A percentile compares a stretch with the other conserved stretches of the same genome.
These are phyloP conservation scores for Salinomyces thailandicus DNA, from an alignment of 2,329 filamentous ascomycete species.

Conservation along the genomic window DNA sequence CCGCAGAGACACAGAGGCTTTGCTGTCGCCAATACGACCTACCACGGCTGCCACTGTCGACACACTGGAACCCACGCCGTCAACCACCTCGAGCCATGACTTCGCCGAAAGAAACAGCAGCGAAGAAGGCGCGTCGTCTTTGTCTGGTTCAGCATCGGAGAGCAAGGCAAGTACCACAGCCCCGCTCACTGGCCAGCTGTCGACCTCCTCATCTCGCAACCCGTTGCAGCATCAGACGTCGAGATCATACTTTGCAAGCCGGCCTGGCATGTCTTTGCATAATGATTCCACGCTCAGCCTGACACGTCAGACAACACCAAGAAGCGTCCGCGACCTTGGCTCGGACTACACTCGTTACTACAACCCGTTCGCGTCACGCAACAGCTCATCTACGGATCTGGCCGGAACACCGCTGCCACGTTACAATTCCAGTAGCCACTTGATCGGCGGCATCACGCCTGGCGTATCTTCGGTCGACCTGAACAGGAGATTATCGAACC, in stretches of 20 bases:
- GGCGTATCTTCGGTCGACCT: conserved; percentile 15
- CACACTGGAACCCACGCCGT: conserved; percentile 8
- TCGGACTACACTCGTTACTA: conserved; percentile 29
- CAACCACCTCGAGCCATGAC: conserved; percentile 10
- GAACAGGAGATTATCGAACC: conserved; percentile 22
- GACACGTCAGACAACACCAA: conserved; percentile 19
- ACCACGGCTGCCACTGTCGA: background rate
- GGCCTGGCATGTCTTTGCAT: conserved; percentile 13
- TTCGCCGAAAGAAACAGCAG: conserved; percentile 10
- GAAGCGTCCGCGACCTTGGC: conserved; percentile 27
- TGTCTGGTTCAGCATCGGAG: conserved; percentile 4
- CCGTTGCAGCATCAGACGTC: conserved; percentile 11
- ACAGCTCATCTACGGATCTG: conserved; percentile 25
- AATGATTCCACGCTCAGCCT: conserved; percentile 21
- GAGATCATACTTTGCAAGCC: conserved; percentile 8
- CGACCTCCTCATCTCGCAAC: conserved; percentile 5
- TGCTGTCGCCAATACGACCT: no score
- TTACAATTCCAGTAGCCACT: conserved; percentile 16
- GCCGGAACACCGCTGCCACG: conserved; percentile 13
- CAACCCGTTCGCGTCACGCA: conserved; percentile 28
- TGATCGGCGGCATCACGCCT: conserved; percentile 7
- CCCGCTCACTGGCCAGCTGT: conserved; percentile 5
- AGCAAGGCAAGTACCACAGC: conserved; percentile 5
- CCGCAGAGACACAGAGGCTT: conserved; percentile 2
- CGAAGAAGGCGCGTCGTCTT: conserved; percentile 10